Base-by-base conservation (phyloP, 306 rosid species). In the Pyrus communis region DNA sequence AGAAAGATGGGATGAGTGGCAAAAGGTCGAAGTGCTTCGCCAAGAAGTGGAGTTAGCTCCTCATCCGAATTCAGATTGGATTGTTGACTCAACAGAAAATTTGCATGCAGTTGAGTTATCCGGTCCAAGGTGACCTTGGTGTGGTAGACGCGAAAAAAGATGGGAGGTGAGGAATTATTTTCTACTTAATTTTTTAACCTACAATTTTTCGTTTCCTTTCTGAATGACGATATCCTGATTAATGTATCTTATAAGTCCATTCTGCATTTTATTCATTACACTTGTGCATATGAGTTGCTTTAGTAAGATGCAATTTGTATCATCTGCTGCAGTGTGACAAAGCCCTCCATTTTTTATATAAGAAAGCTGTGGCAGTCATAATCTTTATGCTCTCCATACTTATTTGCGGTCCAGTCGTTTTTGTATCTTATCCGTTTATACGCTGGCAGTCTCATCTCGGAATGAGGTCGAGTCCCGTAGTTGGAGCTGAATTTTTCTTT, bases 1-100 rank as follows among this genome's bases (percentile, higher is more conserved):
- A 2, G 99, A 95, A 84, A 88, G 94, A 86, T 95, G 99, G 99
- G 97, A 95, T 30, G 97, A 95, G 80, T 95, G 99, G 99, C 99
- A 92, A 65, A 95, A 95, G 82, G 96, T 89, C 10, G 97, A 95
- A 77, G 95, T 95, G 72, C 97, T 89, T 38, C 91, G 96, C 9
- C 99, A 95, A 66, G 97, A 95, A 75, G 89, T 92, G 73, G 99
- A 95, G 72, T 83, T 95, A 40, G 91, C 96, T 19, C 96, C 97
- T 22, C 97, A 95, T 81, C 97, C 93, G 2, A 89, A 78, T 71
- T 95, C 97, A 0, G 99, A 92, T 78, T 95, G 99, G 97, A 92
- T 95, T 22, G 90, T 95, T 0, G 97, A 95, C 85, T 95, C 99
- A 0, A 95, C 97, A 11, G 99, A 95, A 79, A 95, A 95, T 81